Percentiles rank a stretch among this genome's conserved stretches.
Evolutionary conservation across 352 stramenopile genomes (phyloP).

Genomic region (Plasmopara muralis): DNA sequence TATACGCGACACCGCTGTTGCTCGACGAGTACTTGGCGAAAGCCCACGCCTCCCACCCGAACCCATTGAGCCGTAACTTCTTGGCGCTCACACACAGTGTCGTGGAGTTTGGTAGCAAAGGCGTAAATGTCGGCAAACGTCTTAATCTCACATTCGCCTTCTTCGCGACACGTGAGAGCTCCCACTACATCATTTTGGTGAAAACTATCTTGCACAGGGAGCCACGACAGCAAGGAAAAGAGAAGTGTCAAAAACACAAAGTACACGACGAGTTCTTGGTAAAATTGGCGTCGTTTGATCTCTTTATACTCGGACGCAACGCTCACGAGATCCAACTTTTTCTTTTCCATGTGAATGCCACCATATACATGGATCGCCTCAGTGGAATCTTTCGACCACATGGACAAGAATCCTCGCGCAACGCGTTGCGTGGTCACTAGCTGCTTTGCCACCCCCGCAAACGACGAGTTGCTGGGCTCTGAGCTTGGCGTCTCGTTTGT

Average conservation of each 20-base stretch:
- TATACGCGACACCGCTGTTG: conserved; percentile 65
- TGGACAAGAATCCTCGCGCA: conserved; percentile 59
- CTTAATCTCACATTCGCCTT: conserved; percentile 75
- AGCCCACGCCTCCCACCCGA: conserved; percentile 67
- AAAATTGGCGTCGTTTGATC: conserved; percentile 82
- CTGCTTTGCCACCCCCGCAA: conserved; percentile 69
- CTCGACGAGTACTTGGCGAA: conserved; percentile 77
- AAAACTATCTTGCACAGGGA: conserved; percentile 77
- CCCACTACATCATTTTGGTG: conserved; percentile 82
- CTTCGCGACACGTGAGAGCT: conserved; percentile 64
- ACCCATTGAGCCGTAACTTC: conserved; percentile 61
- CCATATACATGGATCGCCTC: conserved; percentile 59
- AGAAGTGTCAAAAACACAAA: conserved; percentile 69
- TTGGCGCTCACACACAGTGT: conserved; percentile 52
- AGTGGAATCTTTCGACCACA: conserved; percentile 56
- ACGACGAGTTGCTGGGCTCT: conserved; percentile 41
- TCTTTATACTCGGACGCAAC: conserved; percentile 83
- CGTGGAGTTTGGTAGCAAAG: conserved; percentile 47
- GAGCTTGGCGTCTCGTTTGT: conserved; percentile 6
- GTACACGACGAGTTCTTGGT: conserved; percentile 85
- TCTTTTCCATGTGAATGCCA: conserved; percentile 87
- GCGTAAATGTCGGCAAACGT: conserved; percentile 74
- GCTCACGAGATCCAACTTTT: conserved; percentile 73
- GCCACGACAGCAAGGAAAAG: conserved; percentile 70
- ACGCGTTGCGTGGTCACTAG: conserved; percentile 67